A percentile compares a stretch with the other conserved stretches of the same genome.
These are phyloP conservation scores for Globisporangium takayamanum DNA, from an alignment of 352 stramenopile genomes.

Conservation along the genomic window DNA sequence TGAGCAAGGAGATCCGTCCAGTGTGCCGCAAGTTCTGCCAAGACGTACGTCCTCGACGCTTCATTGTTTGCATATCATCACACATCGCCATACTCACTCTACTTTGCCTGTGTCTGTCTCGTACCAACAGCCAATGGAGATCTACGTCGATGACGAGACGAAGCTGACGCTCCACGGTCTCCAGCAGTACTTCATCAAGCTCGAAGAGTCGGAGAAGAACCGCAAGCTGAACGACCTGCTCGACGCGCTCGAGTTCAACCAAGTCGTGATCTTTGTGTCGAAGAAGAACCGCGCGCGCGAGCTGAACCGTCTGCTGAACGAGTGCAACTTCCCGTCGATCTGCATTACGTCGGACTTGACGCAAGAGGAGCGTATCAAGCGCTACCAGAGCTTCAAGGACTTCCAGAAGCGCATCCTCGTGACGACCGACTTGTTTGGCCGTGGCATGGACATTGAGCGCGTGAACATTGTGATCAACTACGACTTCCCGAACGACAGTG, in stretches of 20 bases:
- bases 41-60: constrained; percentile 72
- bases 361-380: constrained; percentile 97
- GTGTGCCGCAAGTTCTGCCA: constrained; percentile 99
- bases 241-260: constrained; percentile 99
- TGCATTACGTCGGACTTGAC: constrained; percentile 98
- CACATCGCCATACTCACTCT: too few relatives aligned
- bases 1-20: constrained; percentile 98
- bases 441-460: constrained; percentile 99
- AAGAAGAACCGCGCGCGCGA: constrained; percentile 96
- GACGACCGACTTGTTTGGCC: constrained; percentile 98
- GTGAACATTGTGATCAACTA: constrained; percentile 99
- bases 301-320: constrained; percentile 97
- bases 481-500: constrained; percentile 97
- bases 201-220: constrained; percentile 99
- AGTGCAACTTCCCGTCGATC: constrained; percentile 99
- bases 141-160: constrained; percentile 99
- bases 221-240: constrained; percentile 99
- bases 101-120: too few relatives aligned
- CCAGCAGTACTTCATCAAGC: constrained; percentile 99
- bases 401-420: constrained; percentile 99
- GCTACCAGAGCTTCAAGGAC: constrained; percentile 99
- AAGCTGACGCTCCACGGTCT: constrained; percentile 99
- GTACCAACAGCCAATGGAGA: constrained; percentile 92
- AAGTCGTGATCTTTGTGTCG: constrained; percentile 98
- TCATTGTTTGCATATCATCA: background rate